Evolutionary conservation across 108 stramenopile genomes (phyloP).

Genomic region (Pseudonitzschia multistriata): DNA sequence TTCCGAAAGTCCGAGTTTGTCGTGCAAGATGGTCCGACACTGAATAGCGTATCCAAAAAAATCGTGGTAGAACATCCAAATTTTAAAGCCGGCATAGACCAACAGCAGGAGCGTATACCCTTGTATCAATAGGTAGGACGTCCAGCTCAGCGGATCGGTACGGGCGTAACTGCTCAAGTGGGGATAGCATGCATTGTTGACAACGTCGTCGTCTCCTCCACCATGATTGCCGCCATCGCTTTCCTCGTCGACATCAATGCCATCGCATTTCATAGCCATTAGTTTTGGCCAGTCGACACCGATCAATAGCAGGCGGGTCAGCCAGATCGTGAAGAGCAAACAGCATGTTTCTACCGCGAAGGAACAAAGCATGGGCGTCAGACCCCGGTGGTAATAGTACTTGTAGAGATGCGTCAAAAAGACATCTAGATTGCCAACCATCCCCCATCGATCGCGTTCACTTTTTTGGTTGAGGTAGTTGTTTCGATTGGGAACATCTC

Average conservation of each 20-base stretch:
- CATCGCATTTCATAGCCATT: slow-evolving; percentile 57
- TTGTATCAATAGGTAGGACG: slow-evolving; percentile 32
- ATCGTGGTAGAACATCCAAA: slow-evolving; percentile 50
- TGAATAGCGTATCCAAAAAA: slow-evolving; percentile 50
- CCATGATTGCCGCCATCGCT: background rate
- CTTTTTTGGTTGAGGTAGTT: background rate
- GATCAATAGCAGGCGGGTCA: slow-evolving; percentile 81
- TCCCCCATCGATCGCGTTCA: slow-evolving; percentile 61
- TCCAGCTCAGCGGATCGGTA: slow-evolving; percentile 28
- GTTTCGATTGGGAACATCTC: slow-evolving; percentile 1
- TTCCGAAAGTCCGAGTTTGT: slow-evolving; percentile 63
- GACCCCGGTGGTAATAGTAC: slow-evolving; percentile 90
- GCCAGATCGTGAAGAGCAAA: slow-evolving; percentile 86
- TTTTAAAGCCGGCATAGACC: slow-evolving; percentile 51
- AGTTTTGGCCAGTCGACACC: slow-evolving; percentile 87
- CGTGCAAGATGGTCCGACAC: slow-evolving; percentile 63
- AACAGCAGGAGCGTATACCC: slow-evolving; percentile 62
- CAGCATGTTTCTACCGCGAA: slow-evolving; percentile 81
- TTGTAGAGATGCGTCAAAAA: slow-evolving; percentile 87
- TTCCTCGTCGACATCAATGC: slow-evolving; percentile 46
- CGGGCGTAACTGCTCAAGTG: slow-evolving; percentile 43
- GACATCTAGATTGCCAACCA: slow-evolving; percentile 81
- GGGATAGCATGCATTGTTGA: slow-evolving; percentile 42
- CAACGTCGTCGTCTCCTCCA: background rate
- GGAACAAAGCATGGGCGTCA: slow-evolving; percentile 78